phyloP scores from a whole-genome alignment of 306 rosid species.

The Medicago arabica region DNA sequence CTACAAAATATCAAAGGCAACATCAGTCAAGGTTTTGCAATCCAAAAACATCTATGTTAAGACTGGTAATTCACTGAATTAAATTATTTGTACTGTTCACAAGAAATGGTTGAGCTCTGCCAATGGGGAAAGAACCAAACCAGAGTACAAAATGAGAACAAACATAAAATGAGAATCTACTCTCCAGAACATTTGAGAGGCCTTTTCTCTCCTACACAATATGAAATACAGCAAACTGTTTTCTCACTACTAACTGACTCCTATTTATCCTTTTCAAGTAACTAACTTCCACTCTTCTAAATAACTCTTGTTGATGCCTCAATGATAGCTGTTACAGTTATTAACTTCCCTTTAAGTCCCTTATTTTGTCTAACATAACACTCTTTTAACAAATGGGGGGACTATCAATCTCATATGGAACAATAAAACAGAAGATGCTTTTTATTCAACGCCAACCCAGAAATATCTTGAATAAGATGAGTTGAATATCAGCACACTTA shows the following conservation, averaged over 20 bases:
- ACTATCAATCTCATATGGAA: slow-evolving; percentile 20
- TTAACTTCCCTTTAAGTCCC: background rate
- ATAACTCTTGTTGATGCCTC: background rate
- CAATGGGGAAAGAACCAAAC: background rate
- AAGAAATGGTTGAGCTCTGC: background rate
- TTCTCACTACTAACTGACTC: background rate
- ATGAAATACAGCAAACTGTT: background rate
- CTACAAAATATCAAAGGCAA: background rate
- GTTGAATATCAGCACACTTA: slow-evolving; percentile 1
- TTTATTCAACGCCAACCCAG: background rate
- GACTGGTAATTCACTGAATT: background rate
- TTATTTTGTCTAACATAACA: background rate
- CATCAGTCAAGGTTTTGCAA: slow-evolving; percentile 13
- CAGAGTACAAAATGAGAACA: background rate
- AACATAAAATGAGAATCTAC: background rate
- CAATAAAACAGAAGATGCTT: background rate
- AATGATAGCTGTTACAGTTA: background rate
- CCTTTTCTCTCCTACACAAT: background rate
- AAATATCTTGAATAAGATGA: background rate
- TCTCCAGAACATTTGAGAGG: background rate
- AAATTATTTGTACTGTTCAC: background rate
- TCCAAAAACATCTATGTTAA: slow-evolving; percentile 3
- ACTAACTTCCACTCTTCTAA: background rate
- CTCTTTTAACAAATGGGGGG: background rate
- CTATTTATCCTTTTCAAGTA: background rate